A percentile compares a stretch with the other conserved stretches of the same genome.
Conservation (phyloP, 78 protist genomes). For the Cavenderia fasciculata region DNA sequence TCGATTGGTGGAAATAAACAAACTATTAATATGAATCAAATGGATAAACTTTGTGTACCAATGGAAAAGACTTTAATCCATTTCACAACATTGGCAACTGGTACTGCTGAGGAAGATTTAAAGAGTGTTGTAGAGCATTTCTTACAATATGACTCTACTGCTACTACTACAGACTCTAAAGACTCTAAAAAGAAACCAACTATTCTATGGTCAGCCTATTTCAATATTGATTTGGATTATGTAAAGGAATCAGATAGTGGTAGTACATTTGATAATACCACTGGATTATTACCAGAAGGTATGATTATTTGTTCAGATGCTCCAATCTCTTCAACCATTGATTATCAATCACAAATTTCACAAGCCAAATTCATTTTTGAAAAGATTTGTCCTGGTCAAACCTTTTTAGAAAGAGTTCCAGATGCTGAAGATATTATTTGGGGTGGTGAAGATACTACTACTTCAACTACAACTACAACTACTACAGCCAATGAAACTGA, state of each 20-base stretch:
- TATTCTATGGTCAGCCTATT: slow-evolving; percentile 16
- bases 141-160: neutral
- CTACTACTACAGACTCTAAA: neutral
- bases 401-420: slow-evolving; percentile 50
- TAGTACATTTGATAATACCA: too few species aligned
- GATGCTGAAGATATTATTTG: slow-evolving; percentile 61
- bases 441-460: slow-evolving; percentile 1
- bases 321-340: slow-evolving; percentile 25
- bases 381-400: slow-evolving; percentile 6
- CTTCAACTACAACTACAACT: neutral
- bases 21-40: slow-evolving; percentile 26
- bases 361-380: slow-evolving; percentile 39
- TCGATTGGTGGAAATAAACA: slow-evolving; percentile 34
- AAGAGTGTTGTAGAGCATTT: slow-evolving; percentile 11
- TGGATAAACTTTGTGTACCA: slow-evolving; percentile 49
- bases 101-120: slow-evolving; percentile 40
- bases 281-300: neutral
- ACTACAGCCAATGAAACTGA: neutral
- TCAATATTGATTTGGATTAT: slow-evolving; percentile 16
- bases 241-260: neutral
- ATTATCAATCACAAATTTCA: slow-evolving; percentile 15
- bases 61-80: slow-evolving; percentile 30
- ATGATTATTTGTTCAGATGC: slow-evolving; percentile 43
- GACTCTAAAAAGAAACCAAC: slow-evolving; percentile 8
- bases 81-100: slow-evolving; percentile 14